These are phyloP conservation scores for Neohortaea acidophila DNA, from an alignment of 495 filamentous ascomycete species.

Conservation along the genomic window DNA sequence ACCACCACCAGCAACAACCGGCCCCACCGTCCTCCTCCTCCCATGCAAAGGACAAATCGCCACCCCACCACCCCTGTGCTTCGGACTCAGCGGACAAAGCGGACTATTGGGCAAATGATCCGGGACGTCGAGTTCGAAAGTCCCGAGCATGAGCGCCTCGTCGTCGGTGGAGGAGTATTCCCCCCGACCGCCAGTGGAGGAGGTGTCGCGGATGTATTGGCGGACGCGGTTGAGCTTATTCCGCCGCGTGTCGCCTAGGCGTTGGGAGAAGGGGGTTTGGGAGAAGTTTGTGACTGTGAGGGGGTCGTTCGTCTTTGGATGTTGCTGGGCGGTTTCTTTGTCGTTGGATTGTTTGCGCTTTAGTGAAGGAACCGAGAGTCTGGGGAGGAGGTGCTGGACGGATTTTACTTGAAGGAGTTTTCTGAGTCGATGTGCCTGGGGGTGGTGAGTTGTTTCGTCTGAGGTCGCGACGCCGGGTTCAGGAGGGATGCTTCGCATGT, in stretches of 20 bases:
- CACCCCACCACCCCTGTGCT: constrained; percentile 37
- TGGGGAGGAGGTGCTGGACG: background rate
- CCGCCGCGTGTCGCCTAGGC: constrained; percentile 12
- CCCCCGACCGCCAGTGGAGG: no score
- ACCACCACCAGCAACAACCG: background rate
- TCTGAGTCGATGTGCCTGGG: no score
- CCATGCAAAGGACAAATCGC: constrained; percentile 40
- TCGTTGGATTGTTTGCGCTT: constrained; percentile 2
- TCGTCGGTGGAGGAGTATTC: constrained; percentile 1
- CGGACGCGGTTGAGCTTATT: constrained; percentile 6
- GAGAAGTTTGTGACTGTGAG: constrained; percentile 11
- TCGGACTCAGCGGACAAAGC: constrained; percentile 44
- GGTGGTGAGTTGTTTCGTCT: no score
- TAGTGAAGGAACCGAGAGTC: constrained; percentile 4
- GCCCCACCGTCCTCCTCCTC: constrained; percentile 5
- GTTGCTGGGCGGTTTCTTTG: background rate
- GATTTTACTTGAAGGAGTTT: no score
- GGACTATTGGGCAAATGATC: constrained; percentile 50
- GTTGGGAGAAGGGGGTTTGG: constrained; percentile 17
- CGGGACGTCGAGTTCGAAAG: constrained; percentile 43
- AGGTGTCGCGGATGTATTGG: constrained; percentile 4
- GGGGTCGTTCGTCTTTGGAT: background rate
- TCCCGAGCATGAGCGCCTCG: background rate
- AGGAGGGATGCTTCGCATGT: background rate
- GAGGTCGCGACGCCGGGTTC: no score